These are phyloP conservation scores for Sanghuangporus sanghuang DNA, from an alignment of 1,284 basidiomycete genomes.

Conservation along the genomic window DNA sequence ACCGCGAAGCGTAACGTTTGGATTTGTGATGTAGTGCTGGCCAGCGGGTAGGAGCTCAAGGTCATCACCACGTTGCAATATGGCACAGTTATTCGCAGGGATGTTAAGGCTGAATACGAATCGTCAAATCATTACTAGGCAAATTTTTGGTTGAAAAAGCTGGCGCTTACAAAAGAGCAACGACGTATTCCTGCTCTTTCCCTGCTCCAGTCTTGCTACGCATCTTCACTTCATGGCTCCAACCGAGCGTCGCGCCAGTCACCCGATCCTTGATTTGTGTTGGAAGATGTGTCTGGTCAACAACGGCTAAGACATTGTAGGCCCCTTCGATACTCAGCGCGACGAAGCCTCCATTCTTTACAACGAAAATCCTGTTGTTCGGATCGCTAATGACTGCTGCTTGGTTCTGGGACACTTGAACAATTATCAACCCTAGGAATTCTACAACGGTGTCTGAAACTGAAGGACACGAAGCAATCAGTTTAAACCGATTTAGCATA, in stretches of 20 bases:
- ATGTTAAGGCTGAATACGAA: constrained; percentile 59
- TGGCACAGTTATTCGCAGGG: constrained; percentile 79
- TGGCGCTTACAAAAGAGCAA: constrained; percentile 63
- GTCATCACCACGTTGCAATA: constrained; percentile 75
- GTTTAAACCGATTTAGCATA: neutral
- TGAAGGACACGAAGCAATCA: constrained; percentile 22
- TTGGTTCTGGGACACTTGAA: constrained; percentile 78
- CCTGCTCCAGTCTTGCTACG: constrained; percentile 43
- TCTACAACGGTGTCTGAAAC: constrained; percentile 76
- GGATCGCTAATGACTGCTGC: constrained; percentile 76
- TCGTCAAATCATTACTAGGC: neutral
- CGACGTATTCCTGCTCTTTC: constrained; percentile 57
- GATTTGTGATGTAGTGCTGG: constrained; percentile 77
- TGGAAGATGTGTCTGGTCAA: constrained; percentile 74
- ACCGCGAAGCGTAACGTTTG: constrained; percentile 72
- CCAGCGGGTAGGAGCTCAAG: constrained; percentile 71
- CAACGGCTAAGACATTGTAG: constrained; percentile 69
- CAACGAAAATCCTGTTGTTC: constrained; percentile 76
- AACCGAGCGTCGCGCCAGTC: constrained; percentile 56
- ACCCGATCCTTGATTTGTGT: constrained; percentile 54
- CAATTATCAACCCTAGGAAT: constrained; percentile 70
- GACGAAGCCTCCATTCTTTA: constrained; percentile 73
- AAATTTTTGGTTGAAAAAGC: neutral
- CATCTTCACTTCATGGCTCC: constrained; percentile 73
- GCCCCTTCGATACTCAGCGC: constrained; percentile 69